phyloP scores from a whole-genome alignment of 768 basidiomycete species.

The Postia placenta region DNA sequence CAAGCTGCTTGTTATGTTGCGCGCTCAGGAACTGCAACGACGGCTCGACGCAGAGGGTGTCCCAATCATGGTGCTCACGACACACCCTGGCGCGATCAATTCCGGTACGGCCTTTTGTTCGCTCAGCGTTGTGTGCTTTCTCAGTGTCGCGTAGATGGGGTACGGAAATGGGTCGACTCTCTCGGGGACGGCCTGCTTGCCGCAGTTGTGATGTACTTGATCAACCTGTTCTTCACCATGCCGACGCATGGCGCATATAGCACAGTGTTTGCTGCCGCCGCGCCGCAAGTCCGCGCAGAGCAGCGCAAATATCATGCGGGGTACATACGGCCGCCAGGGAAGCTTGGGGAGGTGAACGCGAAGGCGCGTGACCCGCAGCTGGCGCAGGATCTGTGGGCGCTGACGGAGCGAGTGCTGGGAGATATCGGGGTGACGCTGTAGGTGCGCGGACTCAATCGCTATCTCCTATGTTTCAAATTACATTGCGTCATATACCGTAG shows the following conservation, averaged over 20 bases:
- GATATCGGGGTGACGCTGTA: slow-evolving; percentile 7
- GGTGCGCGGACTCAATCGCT: no score
- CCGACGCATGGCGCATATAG: slow-evolving; percentile 14
- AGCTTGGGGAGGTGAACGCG: background rate
- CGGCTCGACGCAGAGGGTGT: slow-evolving; percentile 21
- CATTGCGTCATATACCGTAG: no score
- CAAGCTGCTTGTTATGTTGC: slow-evolving; percentile 19
- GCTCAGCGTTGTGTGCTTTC: background rate
- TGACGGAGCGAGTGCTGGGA: slow-evolving; percentile 15
- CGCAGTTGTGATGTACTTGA: slow-evolving; percentile 4
- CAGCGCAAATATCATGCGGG: slow-evolving; percentile 7
- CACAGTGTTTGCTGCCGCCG: slow-evolving; percentile 17
- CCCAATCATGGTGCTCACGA: slow-evolving; percentile 27
- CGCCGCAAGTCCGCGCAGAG: slow-evolving; percentile 12
- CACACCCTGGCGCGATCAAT: slow-evolving; percentile 31
- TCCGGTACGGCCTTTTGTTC: slow-evolving; percentile 12
- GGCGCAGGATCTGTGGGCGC: slow-evolving; percentile 17
- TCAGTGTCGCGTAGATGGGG: slow-evolving; percentile 7
- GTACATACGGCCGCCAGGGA: slow-evolving; percentile 12
- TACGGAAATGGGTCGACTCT: slow-evolving; percentile 9
- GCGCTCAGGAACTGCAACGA: slow-evolving; percentile 19
- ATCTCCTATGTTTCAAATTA: no score
- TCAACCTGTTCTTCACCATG: slow-evolving; percentile 7
- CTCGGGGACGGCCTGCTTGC: slow-evolving; percentile 6
- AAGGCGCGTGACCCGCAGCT: slow-evolving; percentile 4